Base-by-base conservation (phyloP, 2,329 filamentous ascomycete genomes). In the Aspergillus aculeatinus region DNA sequence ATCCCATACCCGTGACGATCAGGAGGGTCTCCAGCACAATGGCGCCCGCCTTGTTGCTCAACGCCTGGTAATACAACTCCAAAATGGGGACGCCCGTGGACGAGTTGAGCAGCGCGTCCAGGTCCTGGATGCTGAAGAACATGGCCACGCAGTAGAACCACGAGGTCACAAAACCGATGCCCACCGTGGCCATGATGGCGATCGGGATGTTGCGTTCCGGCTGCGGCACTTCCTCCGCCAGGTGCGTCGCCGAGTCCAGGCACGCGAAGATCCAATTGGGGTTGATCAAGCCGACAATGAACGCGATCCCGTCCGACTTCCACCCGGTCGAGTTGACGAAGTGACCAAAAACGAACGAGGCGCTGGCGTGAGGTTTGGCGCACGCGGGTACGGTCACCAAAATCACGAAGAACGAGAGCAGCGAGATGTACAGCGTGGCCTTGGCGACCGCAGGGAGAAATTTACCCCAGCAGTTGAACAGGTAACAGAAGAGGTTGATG, bases 291-390 rank as follows among this genome's bases (percentile, higher is more conserved):
- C 82, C 82, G 57, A 82, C 79, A 57, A 84, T 81, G 71, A 83
- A 83, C 14, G 81, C 80, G 52, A 83, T 82, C 21, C 80, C 81
- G 61, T 76, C 74, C 33, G 76, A 70, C 25, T 68, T 59, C 81
- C 79, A 83, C n/a, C 79, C 81, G 1, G 80, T 83, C 63, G 78
- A 79, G 69, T 83, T 84, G 73, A 80, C 79, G 64, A 82, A 83
- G 50, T 77, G 80, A 2, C 77, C 78, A 63, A 83, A 84, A 59
- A 83, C 81, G 65, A 82, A 83, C 27, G 76, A 72, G 47, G 77
- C 79, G 49, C 75, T 74, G 57, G 81, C 77, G 61, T 82, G 78
- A 1, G 76, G 76, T 3, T 78, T 75, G 5, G 80, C 79, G 51
- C 73, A 76, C 16, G 79, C 74, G 0, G 81, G 80, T 3, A 83